Conservation (phyloP, 2,329 filamentous ascomycete species). For the Aspergillus thermomutatus region DNA sequence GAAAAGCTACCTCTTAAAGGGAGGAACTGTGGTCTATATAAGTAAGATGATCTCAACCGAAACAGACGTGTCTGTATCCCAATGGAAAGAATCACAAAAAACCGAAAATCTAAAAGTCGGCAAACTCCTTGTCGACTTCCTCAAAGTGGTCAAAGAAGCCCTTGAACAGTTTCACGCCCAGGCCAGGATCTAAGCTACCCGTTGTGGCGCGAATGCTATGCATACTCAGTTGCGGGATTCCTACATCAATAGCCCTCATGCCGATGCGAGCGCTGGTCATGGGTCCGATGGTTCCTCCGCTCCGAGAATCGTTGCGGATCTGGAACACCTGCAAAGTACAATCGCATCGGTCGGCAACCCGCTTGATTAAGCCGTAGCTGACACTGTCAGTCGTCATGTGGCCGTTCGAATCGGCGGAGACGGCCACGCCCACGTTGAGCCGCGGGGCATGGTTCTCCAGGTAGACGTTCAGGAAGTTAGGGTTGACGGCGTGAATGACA, state of each 20-base stretch:
- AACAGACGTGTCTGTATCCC: background rate
- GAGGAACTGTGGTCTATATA: background rate
- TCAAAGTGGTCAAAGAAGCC: constrained; percentile 86
- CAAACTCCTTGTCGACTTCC: constrained; percentile 76
- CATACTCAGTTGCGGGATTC: constrained; percentile 90
- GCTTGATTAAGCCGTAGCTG: constrained; percentile 74
- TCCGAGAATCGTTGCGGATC: constrained; percentile 87
- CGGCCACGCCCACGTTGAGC: constrained; percentile 80
- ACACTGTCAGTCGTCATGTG: constrained; percentile 95
- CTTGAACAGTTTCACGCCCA: constrained; percentile 85
- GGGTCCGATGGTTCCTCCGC: constrained; percentile 92
- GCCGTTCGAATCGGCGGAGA: constrained; percentile 81
- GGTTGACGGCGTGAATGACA: constrained; percentile 90
- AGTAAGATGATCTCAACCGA: background rate
- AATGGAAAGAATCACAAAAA: background rate
- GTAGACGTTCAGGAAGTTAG: constrained; percentile 84
- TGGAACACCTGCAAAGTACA: constrained; percentile 82
- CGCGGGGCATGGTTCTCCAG: constrained; percentile 80
- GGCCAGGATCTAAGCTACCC: constrained; percentile 76
- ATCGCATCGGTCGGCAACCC: constrained; percentile 71
- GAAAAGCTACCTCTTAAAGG: background rate
- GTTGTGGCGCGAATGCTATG: constrained; percentile 88
- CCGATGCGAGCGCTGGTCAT: constrained; percentile 80
- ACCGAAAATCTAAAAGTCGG: constrained; percentile 26
- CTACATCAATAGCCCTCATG: constrained; percentile 78